Evolutionary conservation across 176 grass and related monocot genomes (phyloP).

Genomic region (Zea mays): Zm-B73-REFERENCE-NAM-5.0 NC_050098.1:163552001-163552500

Average conservation of each 20-base stretch:
- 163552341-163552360: constrained; percentile 1
- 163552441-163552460: neutral
- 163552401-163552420: neutral
- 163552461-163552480: too few relatives aligned
- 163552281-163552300: constrained; percentile 92
- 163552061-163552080: constrained; percentile 18
- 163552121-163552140: neutral
- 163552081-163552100: neutral
- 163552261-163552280: constrained; percentile 82
- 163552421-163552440: neutral
- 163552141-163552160: neutral
- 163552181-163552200: constrained; percentile 45
- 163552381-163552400: neutral
- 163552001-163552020: neutral
- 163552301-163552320: constrained; percentile 64
- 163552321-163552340: constrained; percentile 14
- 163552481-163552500: too few relatives aligned
- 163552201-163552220: constrained; percentile 46
- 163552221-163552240: constrained; percentile 64
- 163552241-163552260: constrained; percentile 93
- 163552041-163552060: neutral
- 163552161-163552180: neutral
- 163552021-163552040: constrained; percentile 1
- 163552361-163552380: constrained; percentile 6
- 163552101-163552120: neutral